These are phyloP conservation scores for Paulownia fortunei DNA, from an alignment of 257 asterid genomes.

Conservation along the genomic window DNA sequence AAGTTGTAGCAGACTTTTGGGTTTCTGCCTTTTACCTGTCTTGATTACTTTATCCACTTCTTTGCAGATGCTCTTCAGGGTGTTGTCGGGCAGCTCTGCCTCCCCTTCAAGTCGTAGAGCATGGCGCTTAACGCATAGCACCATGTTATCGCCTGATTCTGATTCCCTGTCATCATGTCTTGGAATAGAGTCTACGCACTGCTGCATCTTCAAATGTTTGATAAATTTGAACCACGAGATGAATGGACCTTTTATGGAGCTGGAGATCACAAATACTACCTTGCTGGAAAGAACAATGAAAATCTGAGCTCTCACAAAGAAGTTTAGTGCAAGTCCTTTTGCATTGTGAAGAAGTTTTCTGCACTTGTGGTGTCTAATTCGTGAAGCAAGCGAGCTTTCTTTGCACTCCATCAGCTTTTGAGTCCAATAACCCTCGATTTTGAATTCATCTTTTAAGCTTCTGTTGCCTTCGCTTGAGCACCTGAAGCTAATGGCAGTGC, in stretches of 20 bases:
- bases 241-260: background rate
- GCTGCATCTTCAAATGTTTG: background rate
- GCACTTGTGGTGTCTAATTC: background rate
- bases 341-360: slow-evolving; percentile 27
- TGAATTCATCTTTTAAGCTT: background rate
- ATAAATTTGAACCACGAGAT: background rate
- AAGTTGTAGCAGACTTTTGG: slow-evolving; percentile 10
- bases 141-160: background rate
- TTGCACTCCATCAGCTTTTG: slow-evolving; percentile 36
- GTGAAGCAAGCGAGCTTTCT: background rate
- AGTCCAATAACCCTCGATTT: slow-evolving; percentile 34
- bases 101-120: slow-evolving; percentile 43
- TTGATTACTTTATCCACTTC: slow-evolving; percentile 16
- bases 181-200: background rate
- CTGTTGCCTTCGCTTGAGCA: background rate
- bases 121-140: background rate
- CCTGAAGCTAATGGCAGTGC: background rate
- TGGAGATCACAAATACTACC: background rate
- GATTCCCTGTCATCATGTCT: no score
- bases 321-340: background rate
- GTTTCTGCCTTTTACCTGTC: slow-evolving; percentile 21
- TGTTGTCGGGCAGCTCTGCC: slow-evolving; percentile 25
- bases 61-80: slow-evolving; percentile 25
- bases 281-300: slow-evolving; percentile 26
- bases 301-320: slow-evolving; percentile 24